phyloP scores from a whole-genome alignment of 805 yeast species.

The Zygoascus bituminiphila region DNA sequence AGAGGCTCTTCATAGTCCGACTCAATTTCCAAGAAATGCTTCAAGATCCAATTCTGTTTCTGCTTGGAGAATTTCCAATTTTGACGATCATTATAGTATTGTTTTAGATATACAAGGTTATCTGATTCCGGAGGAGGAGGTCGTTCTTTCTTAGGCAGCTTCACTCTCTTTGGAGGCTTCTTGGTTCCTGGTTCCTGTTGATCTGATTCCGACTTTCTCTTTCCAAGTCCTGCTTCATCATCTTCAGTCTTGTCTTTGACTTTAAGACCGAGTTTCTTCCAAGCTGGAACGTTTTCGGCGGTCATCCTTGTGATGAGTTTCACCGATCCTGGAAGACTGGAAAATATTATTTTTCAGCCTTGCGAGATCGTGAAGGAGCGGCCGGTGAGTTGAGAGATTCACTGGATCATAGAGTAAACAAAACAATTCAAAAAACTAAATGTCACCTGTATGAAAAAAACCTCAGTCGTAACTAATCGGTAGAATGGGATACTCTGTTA shows the following conservation, averaged over 20 bases:
- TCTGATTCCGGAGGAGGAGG: slow-evolving; percentile 69
- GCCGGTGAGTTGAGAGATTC: too few species aligned
- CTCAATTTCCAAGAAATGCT: slow-evolving; percentile 48
- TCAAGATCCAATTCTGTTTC: slow-evolving; percentile 78
- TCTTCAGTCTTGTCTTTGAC: slow-evolving; percentile 35
- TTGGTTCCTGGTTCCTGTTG: slow-evolving; percentile 24
- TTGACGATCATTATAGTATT: slow-evolving; percentile 44
- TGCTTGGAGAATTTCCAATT: slow-evolving; percentile 82
- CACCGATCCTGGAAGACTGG: slow-evolving; percentile 1
- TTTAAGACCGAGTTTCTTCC: slow-evolving; percentile 71
- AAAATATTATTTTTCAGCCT: background rate
- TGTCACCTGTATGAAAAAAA: too few species aligned
- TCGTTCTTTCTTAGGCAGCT: slow-evolving; percentile 60
- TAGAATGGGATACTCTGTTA: too few species aligned
- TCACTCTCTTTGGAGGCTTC: slow-evolving; percentile 62
- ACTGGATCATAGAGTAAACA: too few species aligned
- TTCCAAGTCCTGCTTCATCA: slow-evolving; percentile 29
- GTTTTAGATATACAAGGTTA: slow-evolving; percentile 57
- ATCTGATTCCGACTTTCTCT: slow-evolving; percentile 19
- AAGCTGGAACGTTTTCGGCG: slow-evolving; percentile 50
- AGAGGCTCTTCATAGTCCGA: slow-evolving; percentile 45
- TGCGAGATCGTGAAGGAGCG: background rate
- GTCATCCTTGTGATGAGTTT: background rate
- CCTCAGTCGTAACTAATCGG: too few species aligned
- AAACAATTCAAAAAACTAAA: too few species aligned